These are phyloP conservation scores for Cyclostephanos tholiformis DNA, from an alignment of 108 stramenopile genomes.

Conservation along the genomic window DNA sequence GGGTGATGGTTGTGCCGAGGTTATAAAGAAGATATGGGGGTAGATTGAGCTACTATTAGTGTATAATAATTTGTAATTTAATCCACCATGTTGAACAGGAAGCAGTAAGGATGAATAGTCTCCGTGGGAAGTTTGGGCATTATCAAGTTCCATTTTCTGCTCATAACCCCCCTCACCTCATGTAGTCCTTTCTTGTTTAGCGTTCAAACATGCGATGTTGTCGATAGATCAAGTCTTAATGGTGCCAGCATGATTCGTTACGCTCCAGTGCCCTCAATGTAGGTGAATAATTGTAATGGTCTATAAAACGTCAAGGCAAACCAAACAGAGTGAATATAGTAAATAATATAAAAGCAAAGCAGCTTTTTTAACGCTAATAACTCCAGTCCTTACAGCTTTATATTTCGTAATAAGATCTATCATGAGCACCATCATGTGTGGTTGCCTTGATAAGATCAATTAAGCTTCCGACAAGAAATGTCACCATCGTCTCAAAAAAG, in stretches of 20 bases:
- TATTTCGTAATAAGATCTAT: not conserved
- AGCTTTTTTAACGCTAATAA: constrained; percentile 24
- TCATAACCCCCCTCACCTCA: too few species aligned
- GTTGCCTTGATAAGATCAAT: not conserved
- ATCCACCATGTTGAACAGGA: too few species aligned
- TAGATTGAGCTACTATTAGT: not conserved
- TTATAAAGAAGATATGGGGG: not conserved
- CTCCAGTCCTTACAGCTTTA: constrained; percentile 23
- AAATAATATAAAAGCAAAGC: not conserved
- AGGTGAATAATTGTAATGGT: too few species aligned
- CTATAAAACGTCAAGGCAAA: too few species aligned
- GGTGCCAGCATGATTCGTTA: too few species aligned
- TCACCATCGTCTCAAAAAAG: constrained; percentile 35
- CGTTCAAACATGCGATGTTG: too few species aligned
- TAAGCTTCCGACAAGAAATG: constrained; percentile 4
- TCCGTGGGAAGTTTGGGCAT: too few species aligned
- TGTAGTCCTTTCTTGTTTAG: too few species aligned
- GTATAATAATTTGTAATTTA: not conserved
- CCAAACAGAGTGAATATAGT: not conserved
- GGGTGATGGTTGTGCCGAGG: not conserved
- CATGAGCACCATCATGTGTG: constrained; percentile 13
- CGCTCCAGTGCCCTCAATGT: too few species aligned
- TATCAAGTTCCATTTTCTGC: too few species aligned
- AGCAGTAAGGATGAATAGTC: too few species aligned
- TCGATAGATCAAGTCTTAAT: too few species aligned